Evolutionary conservation across 2,329 filamentous ascomycete genomes (phyloP).

Genomic region (Penicillium aurantiogriseum): DNA sequence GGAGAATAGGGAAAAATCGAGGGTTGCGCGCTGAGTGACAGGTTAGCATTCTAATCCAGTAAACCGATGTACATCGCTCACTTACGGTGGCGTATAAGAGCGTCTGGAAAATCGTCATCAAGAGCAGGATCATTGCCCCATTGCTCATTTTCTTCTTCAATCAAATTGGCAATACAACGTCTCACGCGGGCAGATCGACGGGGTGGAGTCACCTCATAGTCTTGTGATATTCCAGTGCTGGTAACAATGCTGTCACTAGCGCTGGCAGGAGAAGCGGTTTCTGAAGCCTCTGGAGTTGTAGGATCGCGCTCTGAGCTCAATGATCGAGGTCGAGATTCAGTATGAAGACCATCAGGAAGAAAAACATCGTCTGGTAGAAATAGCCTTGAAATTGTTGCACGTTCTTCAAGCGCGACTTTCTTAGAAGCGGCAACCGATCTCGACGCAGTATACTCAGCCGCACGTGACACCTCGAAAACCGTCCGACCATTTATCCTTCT

Average conservation of each 20-base stretch:
- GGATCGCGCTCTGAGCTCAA: neutral
- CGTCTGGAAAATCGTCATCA: constrained; percentile 4
- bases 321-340: neutral
- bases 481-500: constrained; percentile 17
- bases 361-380: constrained; percentile 29
- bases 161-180: constrained; percentile 7
- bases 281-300: neutral
- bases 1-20: constrained; percentile 42
- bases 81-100: constrained; percentile 20
- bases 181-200: neutral
- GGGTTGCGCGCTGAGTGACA: constrained; percentile 19
- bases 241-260: neutral
- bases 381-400: neutral
- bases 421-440: constrained; percentile 25
- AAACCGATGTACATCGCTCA: neutral
- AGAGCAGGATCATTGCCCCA: constrained; percentile 4
- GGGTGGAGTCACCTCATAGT: neutral
- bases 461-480: constrained; percentile 32
- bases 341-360: constrained; percentile 23
- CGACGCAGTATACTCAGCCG: constrained; percentile 28
- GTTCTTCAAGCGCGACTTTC: neutral
- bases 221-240: neutral
- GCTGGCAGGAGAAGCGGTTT: neutral
- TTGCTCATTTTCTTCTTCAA: constrained; percentile 19
- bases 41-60: neutral